Evolutionary conservation across 495 filamentous ascomycete species (phyloP).

Genomic region (Pyrenula massariospora): DNA sequence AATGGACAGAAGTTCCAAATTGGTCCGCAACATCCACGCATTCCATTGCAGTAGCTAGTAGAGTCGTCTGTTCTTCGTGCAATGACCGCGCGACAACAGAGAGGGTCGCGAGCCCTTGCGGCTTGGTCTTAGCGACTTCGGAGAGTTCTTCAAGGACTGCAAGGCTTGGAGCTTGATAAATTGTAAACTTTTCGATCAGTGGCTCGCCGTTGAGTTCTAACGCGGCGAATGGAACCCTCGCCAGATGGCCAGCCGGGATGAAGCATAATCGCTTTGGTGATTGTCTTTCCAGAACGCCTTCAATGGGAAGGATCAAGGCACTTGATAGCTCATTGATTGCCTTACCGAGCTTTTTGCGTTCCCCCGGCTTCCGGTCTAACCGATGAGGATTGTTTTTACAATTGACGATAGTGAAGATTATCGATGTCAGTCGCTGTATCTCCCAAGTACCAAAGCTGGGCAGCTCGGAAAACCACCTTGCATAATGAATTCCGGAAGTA

Average conservation of each 20-base stretch:
- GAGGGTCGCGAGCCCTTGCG: conserved; percentile 11
- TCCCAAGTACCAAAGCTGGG: too few relatives aligned
- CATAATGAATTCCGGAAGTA: too few relatives aligned
- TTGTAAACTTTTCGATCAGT: conserved; percentile 12
- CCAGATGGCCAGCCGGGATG: conserved; percentile 16
- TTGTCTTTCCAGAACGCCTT: too few relatives aligned
- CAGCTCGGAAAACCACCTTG: too few relatives aligned
- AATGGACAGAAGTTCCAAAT: conserved; percentile 12
- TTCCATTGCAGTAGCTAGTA: conserved; percentile 19
- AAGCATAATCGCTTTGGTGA: conserved; percentile 16
- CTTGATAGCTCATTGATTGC: too few relatives aligned
- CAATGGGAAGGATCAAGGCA: too few relatives aligned
- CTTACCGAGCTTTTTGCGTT: too few relatives aligned
- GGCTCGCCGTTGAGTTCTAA: conserved; percentile 13
- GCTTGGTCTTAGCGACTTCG: conserved; percentile 8
- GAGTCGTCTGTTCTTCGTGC: conserved; percentile 6
- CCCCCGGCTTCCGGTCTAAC: too few relatives aligned
- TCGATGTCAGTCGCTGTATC: too few relatives aligned
- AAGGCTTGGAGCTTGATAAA: conserved; percentile 18
- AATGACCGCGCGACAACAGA: conserved; percentile 17
- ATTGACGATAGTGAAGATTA: too few relatives aligned
- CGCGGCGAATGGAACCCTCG: conserved; percentile 16
- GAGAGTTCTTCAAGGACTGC: conserved; percentile 16
- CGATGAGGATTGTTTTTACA: too few relatives aligned
- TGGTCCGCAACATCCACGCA: conserved; percentile 15